Base-by-base conservation (phyloP, 2,329 filamentous ascomycete species). In the Aspergillus calidoustus region DNA sequence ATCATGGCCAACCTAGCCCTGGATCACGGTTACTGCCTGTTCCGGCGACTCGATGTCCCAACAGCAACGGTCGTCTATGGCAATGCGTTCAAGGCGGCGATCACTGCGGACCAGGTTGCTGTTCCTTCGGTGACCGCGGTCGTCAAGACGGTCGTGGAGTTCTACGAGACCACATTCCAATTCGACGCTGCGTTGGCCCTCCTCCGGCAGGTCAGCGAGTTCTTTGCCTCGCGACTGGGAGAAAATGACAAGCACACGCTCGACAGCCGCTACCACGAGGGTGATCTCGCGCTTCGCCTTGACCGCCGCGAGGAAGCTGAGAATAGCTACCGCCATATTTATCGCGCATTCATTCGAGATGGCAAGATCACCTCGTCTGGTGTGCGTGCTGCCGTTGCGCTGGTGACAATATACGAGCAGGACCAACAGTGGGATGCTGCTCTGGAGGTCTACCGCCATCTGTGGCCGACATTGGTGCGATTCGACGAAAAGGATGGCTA, bases 401-500 rank as follows among this genome's bases (percentile, higher is more conserved):
- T 85, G 3, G 74, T 80, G 30, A 71, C 72, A 7, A 73, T 83
- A 52, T 84, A 83, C 63, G 76, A 83, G 58, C 71, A 77, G 8
- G 75, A 80, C 46, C 68, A 76, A 63, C 76, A 79, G 57, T 83
- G 80, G 80, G 71, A 75, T 6, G 76, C 81, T 57, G 80, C 83
- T 1, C 76, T 82, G 31, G 74, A 77, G 9, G 74, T 84, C 11
- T 83, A 82, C 58, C 73, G 71, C 2, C 72, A 78, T 17, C 68
- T 84, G 8, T 85, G 82, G 83, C 77, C 80, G 49, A 81, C 78
- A 0, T 75, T 82, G 48, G 70, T 81, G 17, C 74, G 77, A 5
- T 77, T 81, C 49, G 76, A 80, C 22, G 76, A 74, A 17, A 76
- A 77, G 60, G 72, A 76, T 38, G 69, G 66, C 19, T 77, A 81